A percentile compares a stretch with the other conserved stretches of the same genome.
phyloP scores from a whole-genome alignment of 441 rosid species.

The Pelargonium citronellum region DNA sequence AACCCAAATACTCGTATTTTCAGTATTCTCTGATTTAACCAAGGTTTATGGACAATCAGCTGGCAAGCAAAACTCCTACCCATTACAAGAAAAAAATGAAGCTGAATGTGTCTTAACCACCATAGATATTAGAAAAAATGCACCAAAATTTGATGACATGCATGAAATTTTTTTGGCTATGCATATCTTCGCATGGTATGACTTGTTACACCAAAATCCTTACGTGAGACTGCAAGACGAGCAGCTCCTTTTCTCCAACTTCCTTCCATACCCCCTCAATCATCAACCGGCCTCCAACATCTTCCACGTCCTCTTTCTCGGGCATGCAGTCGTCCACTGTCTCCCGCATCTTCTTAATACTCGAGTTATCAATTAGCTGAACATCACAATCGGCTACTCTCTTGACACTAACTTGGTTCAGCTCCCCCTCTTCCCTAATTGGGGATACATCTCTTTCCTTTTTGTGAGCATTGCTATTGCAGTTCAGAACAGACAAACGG shows the following conservation, averaged over 20 bases:
- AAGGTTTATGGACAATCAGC: no score
- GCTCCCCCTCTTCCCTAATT: slow-evolving; percentile 25
- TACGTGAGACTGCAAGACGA: slow-evolving; percentile 35
- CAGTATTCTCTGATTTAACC: no score
- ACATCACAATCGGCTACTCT: slow-evolving; percentile 29
- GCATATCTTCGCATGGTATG: not conserved
- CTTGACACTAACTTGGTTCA: slow-evolving; percentile 22
- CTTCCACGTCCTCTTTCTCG: slow-evolving; percentile 20
- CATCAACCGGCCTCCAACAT: slow-evolving; percentile 38
- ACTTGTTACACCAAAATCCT: slow-evolving; percentile 35
- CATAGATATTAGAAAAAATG: not conserved
- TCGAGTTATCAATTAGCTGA: slow-evolving; percentile 22
- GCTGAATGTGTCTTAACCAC: no score
- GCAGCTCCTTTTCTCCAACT: slow-evolving; percentile 40
- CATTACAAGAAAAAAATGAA: no score
- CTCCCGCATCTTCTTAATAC: slow-evolving; percentile 32
- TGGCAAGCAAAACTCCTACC: no score
- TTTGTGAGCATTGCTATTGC: slow-evolving; percentile 5
- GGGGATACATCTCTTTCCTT: slow-evolving; percentile 22
- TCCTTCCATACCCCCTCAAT: slow-evolving; percentile 56
- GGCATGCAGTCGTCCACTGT: slow-evolving; percentile 22
- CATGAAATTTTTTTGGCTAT: no score
- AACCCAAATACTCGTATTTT: no score
- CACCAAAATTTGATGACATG: not conserved
- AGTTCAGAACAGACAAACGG: slow-evolving; percentile 54